Base-by-base conservation (phyloP, 1,284 basidiomycete species). In the Ustilago tritici region DNA sequence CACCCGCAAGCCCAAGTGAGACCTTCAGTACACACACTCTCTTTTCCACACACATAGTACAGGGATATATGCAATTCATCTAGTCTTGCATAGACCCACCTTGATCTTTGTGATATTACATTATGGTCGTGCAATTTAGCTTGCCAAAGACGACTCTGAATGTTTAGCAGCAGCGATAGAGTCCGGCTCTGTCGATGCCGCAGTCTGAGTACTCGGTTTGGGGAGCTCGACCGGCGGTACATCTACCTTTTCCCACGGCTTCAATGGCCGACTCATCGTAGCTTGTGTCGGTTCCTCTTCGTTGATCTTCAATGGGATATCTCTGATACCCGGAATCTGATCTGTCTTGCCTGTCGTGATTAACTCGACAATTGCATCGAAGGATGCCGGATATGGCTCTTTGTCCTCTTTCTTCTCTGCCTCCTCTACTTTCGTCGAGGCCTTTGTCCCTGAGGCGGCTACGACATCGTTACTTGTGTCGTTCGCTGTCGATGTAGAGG, bases 301-400 rank as follows among this genome's bases (percentile, higher is more conserved):
- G 65, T 85, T 84, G 73, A 85, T 85, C 73, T 82, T 73, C 55
- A 85, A 74, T 1, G 84, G 83, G 10, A 85, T 85, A 23, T 84
- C 80, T 8, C 79, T 56, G 17, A 85, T 82, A 6, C 83, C 83
- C 0, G 83, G 77, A 28, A 86, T 84, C 66, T 81, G 70, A 57
- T 85, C 84, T 3, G 81, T 81, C 40, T 78, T 78, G 11, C 84
- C 84, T 0, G 79, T 84, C 12, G 84, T 73, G 61, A 86, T 85
- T 38, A 86, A 74, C 61, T 86, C 84, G 7, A 83, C 84, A 28
- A 86, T 83, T 2, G 78, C 76, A 43, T 84, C 79, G 56, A 86
- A 86, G 0, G 82, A 82, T 12, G 76, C 65, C n/a, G 82, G 82
- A 31, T 84, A 82, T 15, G 76, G 70, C 43, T 83, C 76, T 46